Evolutionary conservation across 805 yeast genomes (phyloP).

Genomic region (Candida adriatica): DNA sequence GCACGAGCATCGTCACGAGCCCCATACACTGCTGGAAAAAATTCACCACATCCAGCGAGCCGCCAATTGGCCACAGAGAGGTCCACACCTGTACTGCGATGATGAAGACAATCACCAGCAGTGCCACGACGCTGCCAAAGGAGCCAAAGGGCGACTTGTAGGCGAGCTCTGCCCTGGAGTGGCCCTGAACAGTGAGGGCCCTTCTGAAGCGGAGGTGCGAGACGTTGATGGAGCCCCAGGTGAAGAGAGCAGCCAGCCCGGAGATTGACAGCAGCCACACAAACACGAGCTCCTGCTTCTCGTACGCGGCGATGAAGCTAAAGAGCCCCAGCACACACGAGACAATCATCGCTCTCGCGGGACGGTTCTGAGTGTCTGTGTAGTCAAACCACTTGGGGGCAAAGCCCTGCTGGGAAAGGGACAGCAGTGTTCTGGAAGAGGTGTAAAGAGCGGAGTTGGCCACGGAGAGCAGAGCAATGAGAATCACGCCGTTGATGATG

Average conservation of each 20-base stretch:
- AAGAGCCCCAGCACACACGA: conserved; percentile 49
- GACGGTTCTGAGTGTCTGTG: conserved; percentile 53
- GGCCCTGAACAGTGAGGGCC: conserved; percentile 49
- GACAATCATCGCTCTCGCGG: conserved; percentile 43
- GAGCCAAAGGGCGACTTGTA: conserved; percentile 44
- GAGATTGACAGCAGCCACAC: conserved; percentile 58
- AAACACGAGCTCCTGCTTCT: conserved; percentile 51
- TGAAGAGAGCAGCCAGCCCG: conserved; percentile 55
- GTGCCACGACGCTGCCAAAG: conserved; percentile 45
- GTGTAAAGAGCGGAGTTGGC: conserved; percentile 53
- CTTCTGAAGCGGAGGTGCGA: conserved; percentile 51
- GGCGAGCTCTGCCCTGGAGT: conserved; percentile 41
- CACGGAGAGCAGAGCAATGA: conserved; percentile 52
- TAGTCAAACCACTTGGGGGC: conserved; percentile 48
- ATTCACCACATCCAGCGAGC: conserved; percentile 27
- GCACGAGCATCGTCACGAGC: conserved; percentile 36
- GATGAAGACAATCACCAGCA: conserved; percentile 39
- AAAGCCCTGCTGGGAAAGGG: conserved; percentile 52
- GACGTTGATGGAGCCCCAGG: conserved; percentile 52
- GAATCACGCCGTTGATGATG: conserved; percentile 57
- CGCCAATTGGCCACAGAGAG: conserved; percentile 51
- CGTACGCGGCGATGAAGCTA: conserved; percentile 57
- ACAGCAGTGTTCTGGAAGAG: conserved; percentile 42
- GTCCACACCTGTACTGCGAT: conserved; percentile 58
- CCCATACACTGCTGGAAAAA: conserved; percentile 50